phyloP scores from a whole-genome alignment of 2,329 filamentous ascomycete genomes.

The Monosporascus sp. region DNA sequence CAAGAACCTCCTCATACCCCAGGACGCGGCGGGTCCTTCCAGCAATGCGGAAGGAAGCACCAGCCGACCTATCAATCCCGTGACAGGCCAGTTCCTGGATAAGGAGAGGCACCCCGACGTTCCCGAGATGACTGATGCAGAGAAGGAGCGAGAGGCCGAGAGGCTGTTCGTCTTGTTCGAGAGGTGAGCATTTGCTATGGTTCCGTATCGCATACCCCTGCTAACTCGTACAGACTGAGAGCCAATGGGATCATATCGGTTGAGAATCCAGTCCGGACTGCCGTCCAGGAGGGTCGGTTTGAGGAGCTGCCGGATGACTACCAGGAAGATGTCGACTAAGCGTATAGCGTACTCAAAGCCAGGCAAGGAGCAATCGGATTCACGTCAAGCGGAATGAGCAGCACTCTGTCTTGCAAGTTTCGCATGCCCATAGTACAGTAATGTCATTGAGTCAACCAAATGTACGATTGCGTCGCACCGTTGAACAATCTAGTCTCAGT shows the following conservation, averaged over 20 bases:
- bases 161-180: constrained; percentile 87
- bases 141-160: constrained; percentile 90
- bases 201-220: constrained; percentile 6
- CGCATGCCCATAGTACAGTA: too few relatives aligned
- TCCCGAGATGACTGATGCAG: constrained; percentile 79
- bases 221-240: constrained; percentile 18
- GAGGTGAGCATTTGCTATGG: constrained; percentile 45
- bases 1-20: constrained; percentile 73
- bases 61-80: constrained; percentile 62
- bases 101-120: constrained; percentile 54
- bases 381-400: too few relatives aligned
- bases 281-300: constrained; percentile 57
- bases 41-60: constrained; percentile 23
- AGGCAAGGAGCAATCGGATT: too few relatives aligned
- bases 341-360: neutral
- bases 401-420: too few relatives aligned
- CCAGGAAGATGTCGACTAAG: constrained; percentile 22
- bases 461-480: too few relatives aligned
- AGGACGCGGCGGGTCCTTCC: constrained; percentile 53
- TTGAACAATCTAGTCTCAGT: too few relatives aligned
- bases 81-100: constrained; percentile 79
- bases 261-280: constrained; percentile 62
- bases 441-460: too few relatives aligned
- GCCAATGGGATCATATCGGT: constrained; percentile 57
- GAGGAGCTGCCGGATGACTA: constrained; percentile 48